phyloP scores from a whole-genome alignment of 192 early-diverging fungal genomes.

The Coemansia sp. region DNA sequence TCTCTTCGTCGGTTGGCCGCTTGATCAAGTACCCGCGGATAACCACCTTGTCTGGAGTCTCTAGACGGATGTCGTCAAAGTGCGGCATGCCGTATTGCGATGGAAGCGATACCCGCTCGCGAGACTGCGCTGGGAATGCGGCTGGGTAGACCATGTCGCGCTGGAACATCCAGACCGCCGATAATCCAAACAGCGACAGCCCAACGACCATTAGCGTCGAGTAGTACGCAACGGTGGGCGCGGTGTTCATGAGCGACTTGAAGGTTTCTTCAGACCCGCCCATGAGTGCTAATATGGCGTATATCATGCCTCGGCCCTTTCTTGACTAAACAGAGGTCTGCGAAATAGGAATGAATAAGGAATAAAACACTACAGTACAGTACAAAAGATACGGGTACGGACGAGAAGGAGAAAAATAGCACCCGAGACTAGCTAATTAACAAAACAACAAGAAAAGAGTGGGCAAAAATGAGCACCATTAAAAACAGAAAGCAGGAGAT shows the following conservation, averaged over 20 bases:
- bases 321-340: too few relatives aligned
- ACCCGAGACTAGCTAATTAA: too few relatives aligned
- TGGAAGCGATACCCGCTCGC: conserved; percentile 60
- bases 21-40: conserved; percentile 81
- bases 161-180: conserved; percentile 68
- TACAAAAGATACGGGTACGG: not conserved
- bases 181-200: conserved; percentile 30
- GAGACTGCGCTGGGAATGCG: conserved; percentile 54
- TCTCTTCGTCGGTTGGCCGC: conserved; percentile 56
- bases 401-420: too few relatives aligned
- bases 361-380: not conserved
- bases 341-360: not conserved
- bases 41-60: conserved; percentile 78
- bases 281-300: conserved; percentile 40
- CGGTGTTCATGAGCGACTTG: conserved; percentile 28
- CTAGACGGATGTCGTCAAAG: conserved; percentile 70
- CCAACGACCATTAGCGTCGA: conserved; percentile 15
- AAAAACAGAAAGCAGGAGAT: conserved; percentile 9
- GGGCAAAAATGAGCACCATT: not conserved
- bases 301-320: conserved; percentile 26
- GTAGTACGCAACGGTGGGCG: conserved; percentile 45
- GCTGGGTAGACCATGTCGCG: conserved; percentile 80
- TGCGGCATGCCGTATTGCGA: conserved; percentile 69
- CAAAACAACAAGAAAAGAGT: too few relatives aligned
- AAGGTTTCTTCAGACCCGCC: conserved; percentile 38